Evolutionary conservation across 176 grass and related monocot genomes (phyloP).

Genomic region (Carex myosuroides): DNA sequence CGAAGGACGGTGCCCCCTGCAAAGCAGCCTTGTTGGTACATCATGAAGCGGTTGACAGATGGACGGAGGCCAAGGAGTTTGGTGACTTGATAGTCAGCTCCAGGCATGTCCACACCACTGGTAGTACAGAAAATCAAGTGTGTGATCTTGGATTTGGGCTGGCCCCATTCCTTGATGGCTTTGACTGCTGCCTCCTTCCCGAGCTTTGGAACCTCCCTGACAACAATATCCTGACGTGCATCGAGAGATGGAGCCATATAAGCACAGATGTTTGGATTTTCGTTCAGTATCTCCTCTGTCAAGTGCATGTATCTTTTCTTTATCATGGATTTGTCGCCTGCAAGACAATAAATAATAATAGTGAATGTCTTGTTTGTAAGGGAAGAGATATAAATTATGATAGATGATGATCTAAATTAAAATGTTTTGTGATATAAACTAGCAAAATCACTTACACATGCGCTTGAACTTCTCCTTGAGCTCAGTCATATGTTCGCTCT

Average conservation of each 20-base stretch:
- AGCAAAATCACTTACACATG: slow-evolving; percentile 19
- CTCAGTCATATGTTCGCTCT: slow-evolving; percentile 2
- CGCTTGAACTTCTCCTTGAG: slow-evolving; percentile 29
- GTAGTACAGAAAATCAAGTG: slow-evolving; percentile 13
- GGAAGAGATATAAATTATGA: no score
- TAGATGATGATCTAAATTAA: no score
- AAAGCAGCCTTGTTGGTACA: slow-evolving; percentile 9
- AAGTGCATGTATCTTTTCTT: slow-evolving; percentile 12
- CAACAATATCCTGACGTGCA: slow-evolving; percentile 7
- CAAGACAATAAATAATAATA: background rate
- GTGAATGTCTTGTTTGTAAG: no score
- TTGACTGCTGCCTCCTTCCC: background rate
- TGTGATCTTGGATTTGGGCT: background rate
- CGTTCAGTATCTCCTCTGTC: background rate
- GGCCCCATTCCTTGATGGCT: slow-evolving; percentile 12
- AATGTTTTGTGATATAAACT: no score
- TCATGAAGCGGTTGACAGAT: slow-evolving; percentile 10
- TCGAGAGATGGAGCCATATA: slow-evolving; percentile 5
- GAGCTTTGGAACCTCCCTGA: background rate
- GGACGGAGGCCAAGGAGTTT: background rate
- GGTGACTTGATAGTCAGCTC: slow-evolving; percentile 5
- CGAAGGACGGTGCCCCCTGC: background rate
- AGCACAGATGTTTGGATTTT: slow-evolving; percentile 14
- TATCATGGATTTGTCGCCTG: background rate
- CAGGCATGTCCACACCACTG: slow-evolving; percentile 6